Percentiles rank a stretch among this genome's conserved stretches.
These are phyloP conservation scores for Talaromyces proteolyticus DNA, from an alignment of 495 filamentous ascomycete genomes.

Conservation along the genomic window DNA sequence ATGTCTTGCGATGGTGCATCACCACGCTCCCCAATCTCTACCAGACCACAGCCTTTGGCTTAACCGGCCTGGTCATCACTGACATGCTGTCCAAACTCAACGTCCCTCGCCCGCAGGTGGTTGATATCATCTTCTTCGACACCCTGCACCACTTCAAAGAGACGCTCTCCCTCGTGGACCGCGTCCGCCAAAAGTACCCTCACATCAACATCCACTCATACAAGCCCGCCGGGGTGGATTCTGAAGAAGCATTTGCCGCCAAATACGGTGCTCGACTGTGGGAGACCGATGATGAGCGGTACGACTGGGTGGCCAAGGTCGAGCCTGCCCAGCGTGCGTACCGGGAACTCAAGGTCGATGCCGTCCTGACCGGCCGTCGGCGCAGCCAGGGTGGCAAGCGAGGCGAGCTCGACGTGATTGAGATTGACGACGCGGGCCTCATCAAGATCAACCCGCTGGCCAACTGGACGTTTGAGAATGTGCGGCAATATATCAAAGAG, in stretches of 20 bases:
- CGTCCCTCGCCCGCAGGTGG: conserved; percentile 55
- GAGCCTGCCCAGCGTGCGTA: conserved; percentile 95
- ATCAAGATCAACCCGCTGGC: conserved; percentile 99
- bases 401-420: conserved; percentile 80
- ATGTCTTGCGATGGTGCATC: conserved; percentile 88
- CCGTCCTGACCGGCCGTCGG: conserved; percentile 90
- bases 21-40: conserved; percentile 85
- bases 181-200: conserved; percentile 69
- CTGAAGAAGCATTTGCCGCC: conserved; percentile 67
- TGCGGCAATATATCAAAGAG: conserved; percentile 76
- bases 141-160: conserved; percentile 94
- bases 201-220: conserved; percentile 77
- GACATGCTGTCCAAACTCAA: conserved; percentile 92
- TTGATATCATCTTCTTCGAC: conserved; percentile 95
- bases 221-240: conserved; percentile 70
- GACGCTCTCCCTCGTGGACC: conserved; percentile 76
- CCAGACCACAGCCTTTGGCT: conserved; percentile 95
- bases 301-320: conserved; percentile 97
- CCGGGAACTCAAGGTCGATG: conserved; percentile 78
- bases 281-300: conserved; percentile 79
- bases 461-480: conserved; percentile 90
- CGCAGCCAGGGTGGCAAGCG: conserved; percentile 92
- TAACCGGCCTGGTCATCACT: conserved; percentile 88
- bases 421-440: conserved; percentile 85
- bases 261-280: conserved; percentile 81